Percentiles rank a stretch among this genome's conserved stretches.
Conservation (phyloP, 176 grass and related monocot species). For the Hsuehochloa calcarea region DNA sequence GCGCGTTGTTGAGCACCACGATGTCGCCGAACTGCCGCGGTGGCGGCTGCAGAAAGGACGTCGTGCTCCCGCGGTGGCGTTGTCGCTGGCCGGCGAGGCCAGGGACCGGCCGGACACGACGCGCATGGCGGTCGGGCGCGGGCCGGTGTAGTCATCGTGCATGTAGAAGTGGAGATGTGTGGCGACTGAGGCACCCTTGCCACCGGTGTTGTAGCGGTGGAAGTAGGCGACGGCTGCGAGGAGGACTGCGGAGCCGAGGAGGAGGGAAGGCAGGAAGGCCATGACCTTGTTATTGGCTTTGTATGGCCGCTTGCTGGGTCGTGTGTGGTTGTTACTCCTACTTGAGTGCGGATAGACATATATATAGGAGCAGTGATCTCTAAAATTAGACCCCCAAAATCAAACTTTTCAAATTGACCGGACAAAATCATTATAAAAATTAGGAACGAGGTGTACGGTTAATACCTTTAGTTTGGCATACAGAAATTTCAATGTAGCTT, state of each 20-base stretch:
- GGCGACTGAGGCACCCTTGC: neutral
- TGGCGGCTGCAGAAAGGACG: neutral
- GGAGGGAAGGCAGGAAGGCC: neutral
- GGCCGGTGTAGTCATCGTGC: constrained; percentile 42
- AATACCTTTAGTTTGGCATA: too few relatives aligned
- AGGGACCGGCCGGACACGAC: neutral
- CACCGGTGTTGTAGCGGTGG: neutral
- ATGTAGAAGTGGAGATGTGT: constrained; percentile 52
- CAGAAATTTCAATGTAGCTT: too few relatives aligned
- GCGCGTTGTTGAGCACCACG: constrained; percentile 33
- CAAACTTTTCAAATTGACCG: too few relatives aligned
- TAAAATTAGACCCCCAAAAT: too few relatives aligned
- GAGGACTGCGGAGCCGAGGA: neutral
- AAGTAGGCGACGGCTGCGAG: neutral
- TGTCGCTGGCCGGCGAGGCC: too few relatives aligned
- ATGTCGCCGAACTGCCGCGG: constrained; percentile 27
- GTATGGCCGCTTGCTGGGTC: neutral
- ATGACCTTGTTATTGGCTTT: neutral
- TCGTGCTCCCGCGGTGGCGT: neutral
- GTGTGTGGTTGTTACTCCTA: neutral
- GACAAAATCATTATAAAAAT: too few relatives aligned
- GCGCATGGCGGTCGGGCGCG: constrained; percentile 23
- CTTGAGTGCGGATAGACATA: neutral
- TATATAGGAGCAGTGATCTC: neutral
- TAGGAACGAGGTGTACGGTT: too few relatives aligned